Percentiles rank a stretch among this genome's conserved stretches.
These are phyloP conservation scores for Scorias spongiosa DNA, from an alignment of 2,329 filamentous ascomycete species.

Conservation along the genomic window DNA sequence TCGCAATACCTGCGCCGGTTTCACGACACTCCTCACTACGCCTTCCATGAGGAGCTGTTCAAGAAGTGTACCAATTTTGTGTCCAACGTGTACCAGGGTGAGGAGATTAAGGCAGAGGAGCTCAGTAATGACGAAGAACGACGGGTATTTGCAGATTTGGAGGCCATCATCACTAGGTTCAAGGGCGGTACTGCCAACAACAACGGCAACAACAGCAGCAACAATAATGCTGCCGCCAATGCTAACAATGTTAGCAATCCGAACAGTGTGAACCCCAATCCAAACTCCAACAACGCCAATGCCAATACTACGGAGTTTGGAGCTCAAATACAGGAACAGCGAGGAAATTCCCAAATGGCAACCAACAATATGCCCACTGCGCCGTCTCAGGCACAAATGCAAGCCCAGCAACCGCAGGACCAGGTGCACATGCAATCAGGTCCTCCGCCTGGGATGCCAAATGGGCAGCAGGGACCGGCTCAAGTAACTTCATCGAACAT, in stretches of 20 bases:
- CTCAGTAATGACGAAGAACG: constrained; percentile 3
- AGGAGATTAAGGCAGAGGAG: constrained; percentile 1
- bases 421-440: too few species aligned
- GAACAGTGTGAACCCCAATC: neutral
- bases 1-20: constrained; percentile 6
- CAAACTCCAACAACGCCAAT: neutral
- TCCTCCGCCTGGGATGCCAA: neutral
- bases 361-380: too few species aligned
- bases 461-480: neutral
- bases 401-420: too few species aligned
- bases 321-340: neutral
- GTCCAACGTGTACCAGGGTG: constrained; percentile 4
- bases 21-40: constrained; percentile 2
- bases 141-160: constrained; percentile 4
- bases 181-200: neutral
- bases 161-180: constrained; percentile 1
- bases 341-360: neutral
- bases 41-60: constrained; percentile 7
- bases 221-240: neutral
- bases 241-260: neutral
- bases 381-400: too few species aligned
- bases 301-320: neutral
- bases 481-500: neutral
- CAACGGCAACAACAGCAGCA: neutral
- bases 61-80: constrained; percentile 6